A percentile compares a stretch with the other conserved stretches of the same genome.
These are phyloP conservation scores for Carex kokanica DNA, from an alignment of 176 grass and related monocot genomes.

Conservation along the genomic window DNA sequence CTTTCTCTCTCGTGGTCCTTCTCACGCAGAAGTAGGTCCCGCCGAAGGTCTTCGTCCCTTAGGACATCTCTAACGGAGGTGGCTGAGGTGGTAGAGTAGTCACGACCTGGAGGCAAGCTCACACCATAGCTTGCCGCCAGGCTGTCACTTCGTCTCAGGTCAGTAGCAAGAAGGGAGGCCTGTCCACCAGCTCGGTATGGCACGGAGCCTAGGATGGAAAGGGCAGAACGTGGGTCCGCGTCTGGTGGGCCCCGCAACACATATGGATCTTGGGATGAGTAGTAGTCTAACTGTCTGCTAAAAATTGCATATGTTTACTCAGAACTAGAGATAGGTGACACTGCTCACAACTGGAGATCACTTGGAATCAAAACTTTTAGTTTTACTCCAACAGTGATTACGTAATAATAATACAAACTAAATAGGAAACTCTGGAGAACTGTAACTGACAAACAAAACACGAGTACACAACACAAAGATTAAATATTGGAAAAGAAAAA, in stretches of 20 bases:
- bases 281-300: constrained; percentile 99
- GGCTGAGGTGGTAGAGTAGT: constrained; percentile 52
- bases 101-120: constrained; percentile 66
- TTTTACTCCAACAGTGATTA: neutral
- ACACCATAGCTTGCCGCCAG: constrained; percentile 49
- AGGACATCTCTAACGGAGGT: constrained; percentile 38
- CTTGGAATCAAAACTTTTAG: constrained; percentile 7
- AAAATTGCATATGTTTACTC: constrained; percentile 77
- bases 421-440: neutral
- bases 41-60: constrained; percentile 81
- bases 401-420: neutral
- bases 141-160: constrained; percentile 75
- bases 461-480: too few species aligned
- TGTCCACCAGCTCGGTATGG: constrained; percentile 70
- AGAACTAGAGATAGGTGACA: constrained; percentile 7
- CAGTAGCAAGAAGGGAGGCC: constrained; percentile 69
- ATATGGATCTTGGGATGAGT: constrained; percentile 28
- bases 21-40: constrained; percentile 54
- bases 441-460: neutral
- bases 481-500: neutral
- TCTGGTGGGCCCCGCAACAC: constrained; percentile 70
- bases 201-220: constrained; percentile 63
- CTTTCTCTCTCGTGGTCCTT: constrained; percentile 42
- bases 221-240: constrained; percentile 50
- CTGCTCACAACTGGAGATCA: constrained; percentile 5